Evolutionary conservation across 2,329 filamentous ascomycete species (phyloP).

Genomic region (Metarhizium guizhouense): DNA sequence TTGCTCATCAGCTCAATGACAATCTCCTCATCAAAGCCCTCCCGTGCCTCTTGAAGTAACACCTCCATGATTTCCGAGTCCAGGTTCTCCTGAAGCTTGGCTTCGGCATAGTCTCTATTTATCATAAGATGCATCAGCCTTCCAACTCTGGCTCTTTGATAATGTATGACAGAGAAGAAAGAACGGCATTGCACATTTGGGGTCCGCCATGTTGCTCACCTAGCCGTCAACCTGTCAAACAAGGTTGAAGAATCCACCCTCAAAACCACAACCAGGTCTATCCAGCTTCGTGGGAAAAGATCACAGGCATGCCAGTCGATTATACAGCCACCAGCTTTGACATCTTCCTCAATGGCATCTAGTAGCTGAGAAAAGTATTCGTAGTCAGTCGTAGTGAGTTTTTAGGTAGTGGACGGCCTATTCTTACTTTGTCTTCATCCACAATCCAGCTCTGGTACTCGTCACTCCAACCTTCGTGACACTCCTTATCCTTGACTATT

Average conservation of each 20-base stretch:
- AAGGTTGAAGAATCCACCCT: slow-evolving; percentile 70
- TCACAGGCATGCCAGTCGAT: slow-evolving; percentile 99
- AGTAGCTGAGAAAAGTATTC: slow-evolving; percentile 48
- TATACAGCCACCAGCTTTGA: slow-evolving; percentile 70
- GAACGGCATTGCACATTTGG: background rate
- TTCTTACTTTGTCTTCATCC: slow-evolving; percentile 81
- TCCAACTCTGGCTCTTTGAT: background rate
- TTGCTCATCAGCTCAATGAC: slow-evolving; percentile 85
- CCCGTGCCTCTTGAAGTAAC: slow-evolving; percentile 78
- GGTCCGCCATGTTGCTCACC: slow-evolving; percentile 37
- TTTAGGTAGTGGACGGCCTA: too few species aligned
- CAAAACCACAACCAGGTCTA: slow-evolving; percentile 90
- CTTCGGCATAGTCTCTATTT: slow-evolving; percentile 65
- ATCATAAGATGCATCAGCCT: background rate
- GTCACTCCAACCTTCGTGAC: slow-evolving; percentile 82
- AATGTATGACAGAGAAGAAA: background rate
- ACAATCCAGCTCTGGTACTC: slow-evolving; percentile 85
- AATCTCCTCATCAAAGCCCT: slow-evolving; percentile 77
- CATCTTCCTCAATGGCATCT: slow-evolving; percentile 78
- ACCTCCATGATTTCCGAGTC: slow-evolving; percentile 98
- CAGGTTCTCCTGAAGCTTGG: slow-evolving; percentile 90
- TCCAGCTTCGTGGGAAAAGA: slow-evolving; percentile 84
- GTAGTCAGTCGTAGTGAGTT: slow-evolving; percentile 9
- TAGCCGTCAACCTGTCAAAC: slow-evolving; percentile 72
- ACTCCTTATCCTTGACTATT: slow-evolving; percentile 78